phyloP scores from a whole-genome alignment of 2,329 filamentous ascomycete genomes.

The Hypomyces perniciosus region DNA sequence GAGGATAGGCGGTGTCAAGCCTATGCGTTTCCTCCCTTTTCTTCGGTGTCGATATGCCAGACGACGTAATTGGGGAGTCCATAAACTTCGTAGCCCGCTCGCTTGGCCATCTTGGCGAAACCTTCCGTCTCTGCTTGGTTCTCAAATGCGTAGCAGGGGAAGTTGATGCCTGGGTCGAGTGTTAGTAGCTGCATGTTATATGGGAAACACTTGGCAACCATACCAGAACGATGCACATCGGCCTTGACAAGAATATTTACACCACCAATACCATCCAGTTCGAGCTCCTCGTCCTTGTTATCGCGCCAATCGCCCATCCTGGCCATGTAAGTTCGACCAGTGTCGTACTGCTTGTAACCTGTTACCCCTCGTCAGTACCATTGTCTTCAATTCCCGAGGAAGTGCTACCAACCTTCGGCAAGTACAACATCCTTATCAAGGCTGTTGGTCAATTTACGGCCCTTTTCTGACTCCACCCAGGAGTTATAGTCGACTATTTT shows the following conservation, averaged over 20 bases:
- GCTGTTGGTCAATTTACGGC: conserved; percentile 62
- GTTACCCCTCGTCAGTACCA: conserved; percentile 18
- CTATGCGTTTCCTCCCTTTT: conserved; percentile 77
- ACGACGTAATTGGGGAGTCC: conserved; percentile 96
- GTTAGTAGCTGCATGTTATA: conserved; percentile 19
- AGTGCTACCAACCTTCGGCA: conserved; percentile 64
- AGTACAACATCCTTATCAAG: conserved; percentile 77
- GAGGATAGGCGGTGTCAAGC: neutral
- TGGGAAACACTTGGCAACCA: conserved; percentile 19
- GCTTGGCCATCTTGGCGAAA: conserved; percentile 97
- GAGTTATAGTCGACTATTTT: conserved; percentile 91
- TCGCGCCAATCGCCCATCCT: conserved; percentile 86
- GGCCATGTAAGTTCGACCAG: conserved; percentile 84
- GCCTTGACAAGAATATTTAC: conserved; percentile 98
- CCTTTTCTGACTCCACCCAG: conserved; percentile 91
- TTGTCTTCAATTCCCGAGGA: neutral
- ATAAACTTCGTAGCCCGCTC: conserved; percentile 86
- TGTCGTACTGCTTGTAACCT: conserved; percentile 92
- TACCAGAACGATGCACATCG: conserved; percentile 91
- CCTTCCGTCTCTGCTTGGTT: conserved; percentile 99
- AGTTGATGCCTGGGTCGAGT: conserved; percentile 72
- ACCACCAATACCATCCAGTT: conserved; percentile 91
- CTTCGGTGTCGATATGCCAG: conserved; percentile 96
- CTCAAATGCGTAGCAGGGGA: conserved; percentile 92
- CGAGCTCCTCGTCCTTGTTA: conserved; percentile 86